A percentile compares a stretch with the other conserved stretches of the same genome.
Evolutionary conservation across 176 grass and related monocot genomes (phyloP).

Genomic region (Eragrostis curvula): DNA sequence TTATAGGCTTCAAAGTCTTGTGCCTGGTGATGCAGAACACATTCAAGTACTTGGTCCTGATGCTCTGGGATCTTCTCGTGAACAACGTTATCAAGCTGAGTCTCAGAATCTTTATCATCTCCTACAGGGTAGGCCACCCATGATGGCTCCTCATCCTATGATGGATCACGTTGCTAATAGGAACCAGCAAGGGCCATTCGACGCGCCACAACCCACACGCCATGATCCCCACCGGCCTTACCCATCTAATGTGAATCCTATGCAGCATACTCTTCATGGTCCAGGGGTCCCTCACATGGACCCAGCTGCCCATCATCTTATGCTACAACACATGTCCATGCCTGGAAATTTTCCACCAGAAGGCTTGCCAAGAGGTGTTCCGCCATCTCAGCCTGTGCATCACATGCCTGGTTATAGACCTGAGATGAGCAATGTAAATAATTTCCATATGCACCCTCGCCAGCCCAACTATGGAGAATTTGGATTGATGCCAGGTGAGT

Average conservation of each 20-base stretch:
- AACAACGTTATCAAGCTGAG: slow-evolving; percentile 37
- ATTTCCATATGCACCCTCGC: slow-evolving; percentile 70
- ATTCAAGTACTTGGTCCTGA: slow-evolving; percentile 54
- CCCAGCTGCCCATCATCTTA: slow-evolving; percentile 62
- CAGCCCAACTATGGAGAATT: slow-evolving; percentile 72
- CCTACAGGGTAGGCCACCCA: slow-evolving; percentile 65
- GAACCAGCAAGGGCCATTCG: slow-evolving; percentile 59
- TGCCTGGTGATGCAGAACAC: slow-evolving; percentile 56
- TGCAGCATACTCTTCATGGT: slow-evolving; percentile 54
- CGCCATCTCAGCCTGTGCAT: slow-evolving; percentile 67
- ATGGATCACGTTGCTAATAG: slow-evolving; percentile 54
- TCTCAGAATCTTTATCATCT: slow-evolving; percentile 63
- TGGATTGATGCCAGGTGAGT: slow-evolving; percentile 75
- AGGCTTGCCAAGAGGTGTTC: slow-evolving; percentile 72
- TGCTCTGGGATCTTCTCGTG: slow-evolving; percentile 43
- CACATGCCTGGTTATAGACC: slow-evolving; percentile 65
- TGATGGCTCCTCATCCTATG: slow-evolving; percentile 54
- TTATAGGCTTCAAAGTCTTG: slow-evolving; percentile 63
- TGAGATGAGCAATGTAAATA: slow-evolving; percentile 82
- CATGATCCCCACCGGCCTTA: slow-evolving; percentile 65
- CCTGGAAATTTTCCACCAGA: slow-evolving; percentile 63
- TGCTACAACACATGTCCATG: slow-evolving; percentile 68
- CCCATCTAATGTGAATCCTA: slow-evolving; percentile 59
- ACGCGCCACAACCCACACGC: slow-evolving; percentile 52
- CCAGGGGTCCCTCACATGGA: slow-evolving; percentile 60